Base-by-base conservation (phyloP, 2,329 filamentous ascomycete species). In the Cordyceps javanica region DNA sequence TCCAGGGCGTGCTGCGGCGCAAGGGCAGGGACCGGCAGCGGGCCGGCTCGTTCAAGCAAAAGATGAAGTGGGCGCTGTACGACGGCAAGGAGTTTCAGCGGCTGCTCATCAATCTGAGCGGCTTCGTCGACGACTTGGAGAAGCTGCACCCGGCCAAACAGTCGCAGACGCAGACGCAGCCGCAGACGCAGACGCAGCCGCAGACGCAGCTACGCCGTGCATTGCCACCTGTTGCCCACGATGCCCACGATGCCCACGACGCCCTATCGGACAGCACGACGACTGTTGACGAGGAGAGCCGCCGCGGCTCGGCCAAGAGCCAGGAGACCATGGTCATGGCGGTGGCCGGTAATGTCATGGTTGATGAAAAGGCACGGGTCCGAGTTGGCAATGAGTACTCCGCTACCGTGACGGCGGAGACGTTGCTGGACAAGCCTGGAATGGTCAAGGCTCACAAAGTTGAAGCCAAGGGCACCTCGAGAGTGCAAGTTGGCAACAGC, bases 91-190 rank as follows among this genome's bases (percentile, higher is more conserved):
- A 61, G 21, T 61, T 67, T 28, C 62, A 64, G 0, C 62, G 54
- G 44, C 42, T 70, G 3, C 52, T 70, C 6, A 46, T 56, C 2
- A 46, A 67, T 14, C 61, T 69, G 11, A 58, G 46, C 2, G 60
- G 28, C 16, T 63, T 65, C 6, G 45, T 69, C 1, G 63, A 68
- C 16, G 62, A 65, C 2, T 50, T 71, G 13, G 67, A 70, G 50
- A 64, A 62, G 32, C 56, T 66, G 21, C 57, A 61, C 55, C 56
- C 67, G 41, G 32, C n/a, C 26, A 60, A 67, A 7, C n/a, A 41
- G 38, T 21, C 6, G 30, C 6, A 19, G 36, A 14, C 5, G 36
- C 16, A n/a, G n/a, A n/a, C 16, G 36, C 36, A 16, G 34, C n/a
- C n/a, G n/a, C n/a, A 41, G 38, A 41, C 6, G 30, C 6, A 19